phyloP scores from a whole-genome alignment of 768 basidiomycete genomes.

The Rhizopogon roseolus region DNA sequence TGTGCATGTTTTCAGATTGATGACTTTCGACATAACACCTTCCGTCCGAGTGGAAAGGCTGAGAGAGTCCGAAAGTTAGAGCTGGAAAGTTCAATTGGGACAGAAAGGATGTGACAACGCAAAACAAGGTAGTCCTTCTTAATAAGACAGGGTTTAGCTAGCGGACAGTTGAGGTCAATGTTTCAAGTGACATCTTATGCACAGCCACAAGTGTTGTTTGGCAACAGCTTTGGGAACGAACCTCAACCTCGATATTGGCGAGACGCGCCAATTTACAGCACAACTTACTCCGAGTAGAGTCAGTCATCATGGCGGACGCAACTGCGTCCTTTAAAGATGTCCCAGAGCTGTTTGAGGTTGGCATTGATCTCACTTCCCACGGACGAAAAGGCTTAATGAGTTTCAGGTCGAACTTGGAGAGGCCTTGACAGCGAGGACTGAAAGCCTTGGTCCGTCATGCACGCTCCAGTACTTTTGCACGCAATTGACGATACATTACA shows the following conservation, averaged over 20 bases:
- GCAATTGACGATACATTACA: constrained; percentile 28
- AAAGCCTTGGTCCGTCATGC: constrained; percentile 71
- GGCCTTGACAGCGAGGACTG: constrained; percentile 83
- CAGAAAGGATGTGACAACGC: too few species aligned
- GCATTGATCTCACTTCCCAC: constrained; percentile 9
- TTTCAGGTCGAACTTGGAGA: constrained; percentile 84
- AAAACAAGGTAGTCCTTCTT: too few species aligned
- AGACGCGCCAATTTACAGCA: neutral
- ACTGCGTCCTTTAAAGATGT: constrained; percentile 80
- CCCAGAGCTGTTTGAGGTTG: constrained; percentile 94
- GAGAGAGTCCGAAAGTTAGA: too few species aligned
- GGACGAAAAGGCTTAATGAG: constrained; percentile 2
- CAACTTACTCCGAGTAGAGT: constrained; percentile 1
- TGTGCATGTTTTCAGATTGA: too few species aligned
- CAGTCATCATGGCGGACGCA: constrained; percentile 45
- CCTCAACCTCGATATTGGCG: neutral
- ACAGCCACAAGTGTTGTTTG: constrained; percentile 19
- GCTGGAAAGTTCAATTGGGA: too few species aligned
- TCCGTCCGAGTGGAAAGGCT: too few species aligned
- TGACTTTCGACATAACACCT: too few species aligned
- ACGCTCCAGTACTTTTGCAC: neutral
- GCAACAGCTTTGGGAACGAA: constrained; percentile 17
- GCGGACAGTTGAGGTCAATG: too few species aligned
- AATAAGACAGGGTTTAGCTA: too few species aligned
- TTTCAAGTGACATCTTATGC: neutral